These are phyloP conservation scores for Serendipita indica DNA, from an alignment of 768 basidiomycete species.

Conservation along the genomic window DNA sequence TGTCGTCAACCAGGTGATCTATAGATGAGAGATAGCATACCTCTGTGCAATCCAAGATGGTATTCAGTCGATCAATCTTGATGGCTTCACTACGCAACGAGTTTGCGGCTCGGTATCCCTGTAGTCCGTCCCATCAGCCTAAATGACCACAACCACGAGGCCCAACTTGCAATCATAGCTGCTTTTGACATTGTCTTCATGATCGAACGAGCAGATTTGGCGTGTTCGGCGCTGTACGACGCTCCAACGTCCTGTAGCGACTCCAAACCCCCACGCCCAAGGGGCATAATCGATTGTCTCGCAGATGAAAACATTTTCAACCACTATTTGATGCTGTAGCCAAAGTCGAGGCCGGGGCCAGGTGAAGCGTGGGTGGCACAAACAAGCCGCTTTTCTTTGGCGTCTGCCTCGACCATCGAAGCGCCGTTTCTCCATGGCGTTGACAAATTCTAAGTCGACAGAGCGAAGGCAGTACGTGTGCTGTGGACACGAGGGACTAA, in stretches of 20 bases:
- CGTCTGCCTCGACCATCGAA: slow-evolving; percentile 9
- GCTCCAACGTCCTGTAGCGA: not conserved
- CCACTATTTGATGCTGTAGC: not conserved
- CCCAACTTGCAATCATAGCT: not conserved
- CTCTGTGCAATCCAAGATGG: not conserved
- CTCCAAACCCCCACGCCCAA: not conserved
- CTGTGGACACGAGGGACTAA: no score
- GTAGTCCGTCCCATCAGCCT: not conserved
- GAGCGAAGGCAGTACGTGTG: slow-evolving; percentile 9
- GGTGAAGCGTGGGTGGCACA: not conserved
- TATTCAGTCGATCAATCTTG: not conserved
- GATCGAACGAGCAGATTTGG: not conserved
- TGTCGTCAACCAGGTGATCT: not conserved
- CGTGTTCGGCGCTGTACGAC: not conserved
- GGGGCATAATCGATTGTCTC: slow-evolving; percentile 9
- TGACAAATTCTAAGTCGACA: slow-evolving; percentile 11
- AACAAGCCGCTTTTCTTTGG: not conserved
- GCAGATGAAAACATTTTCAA: not conserved
- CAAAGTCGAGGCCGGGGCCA: not conserved
- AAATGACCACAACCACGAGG: not conserved
- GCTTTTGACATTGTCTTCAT: not conserved
- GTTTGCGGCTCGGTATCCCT: slow-evolving; percentile 2
- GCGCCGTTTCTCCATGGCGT: slow-evolving; percentile 7
- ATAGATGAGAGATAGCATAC: not conserved
- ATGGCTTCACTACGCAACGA: not conserved